Evolutionary conservation across 306 rosid genomes (phyloP).

Genomic region (Inga oerstediana): DNA sequence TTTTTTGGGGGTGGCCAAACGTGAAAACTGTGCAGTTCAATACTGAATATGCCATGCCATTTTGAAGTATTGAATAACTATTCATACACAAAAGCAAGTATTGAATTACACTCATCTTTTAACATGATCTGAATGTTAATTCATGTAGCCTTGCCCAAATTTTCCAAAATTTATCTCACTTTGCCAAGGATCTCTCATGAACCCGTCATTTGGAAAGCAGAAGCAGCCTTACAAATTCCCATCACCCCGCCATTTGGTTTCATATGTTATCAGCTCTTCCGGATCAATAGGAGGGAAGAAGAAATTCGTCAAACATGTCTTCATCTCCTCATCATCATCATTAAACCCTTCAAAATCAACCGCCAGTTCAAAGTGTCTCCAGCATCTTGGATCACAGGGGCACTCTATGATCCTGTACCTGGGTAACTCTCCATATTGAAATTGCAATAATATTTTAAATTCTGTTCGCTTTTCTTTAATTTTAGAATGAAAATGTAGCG

Average conservation of each 20-base stretch:
- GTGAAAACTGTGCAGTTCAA: background rate
- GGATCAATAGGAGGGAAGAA: background rate
- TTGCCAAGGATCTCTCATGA: slow-evolving; percentile 62
- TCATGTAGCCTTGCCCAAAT: slow-evolving; percentile 55
- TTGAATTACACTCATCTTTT: background rate
- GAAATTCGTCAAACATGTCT: too few relatives aligned
- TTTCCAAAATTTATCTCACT: slow-evolving; percentile 67
- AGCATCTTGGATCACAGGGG: background rate
- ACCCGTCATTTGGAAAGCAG: too few relatives aligned
- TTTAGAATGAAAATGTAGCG: too few relatives aligned
- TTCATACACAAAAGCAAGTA: too few relatives aligned
- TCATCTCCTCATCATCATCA: background rate
- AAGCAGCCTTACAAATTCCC: too few relatives aligned
- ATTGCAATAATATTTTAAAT: too few relatives aligned
- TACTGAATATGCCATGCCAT: slow-evolving; percentile 3
- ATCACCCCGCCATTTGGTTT: too few relatives aligned
- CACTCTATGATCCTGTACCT: too few relatives aligned
- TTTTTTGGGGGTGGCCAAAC: background rate
- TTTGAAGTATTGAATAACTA: too few relatives aligned
- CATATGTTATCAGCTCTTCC: too few relatives aligned
- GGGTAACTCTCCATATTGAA: too few relatives aligned
- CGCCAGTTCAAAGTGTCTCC: background rate
- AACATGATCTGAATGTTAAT: slow-evolving; percentile 15
- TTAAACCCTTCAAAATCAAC: background rate
- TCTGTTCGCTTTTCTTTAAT: too few relatives aligned